Evolutionary conservation across 768 basidiomycete species (phyloP).

Genomic region (Pleurotus sapidus): DNA sequence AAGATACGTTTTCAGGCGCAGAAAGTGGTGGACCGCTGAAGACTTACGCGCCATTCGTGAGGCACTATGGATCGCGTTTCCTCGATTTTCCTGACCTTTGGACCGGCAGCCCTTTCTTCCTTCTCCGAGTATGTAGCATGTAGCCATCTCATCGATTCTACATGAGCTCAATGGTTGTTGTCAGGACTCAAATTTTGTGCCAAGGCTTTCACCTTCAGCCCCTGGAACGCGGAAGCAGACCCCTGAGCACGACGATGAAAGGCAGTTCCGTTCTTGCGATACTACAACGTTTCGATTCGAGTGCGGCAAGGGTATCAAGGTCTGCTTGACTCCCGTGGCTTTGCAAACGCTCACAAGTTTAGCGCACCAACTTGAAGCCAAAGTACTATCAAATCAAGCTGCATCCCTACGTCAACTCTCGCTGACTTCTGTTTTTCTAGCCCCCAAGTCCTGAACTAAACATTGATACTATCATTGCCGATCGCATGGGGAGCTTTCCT

Average conservation of each 20-base stretch:
- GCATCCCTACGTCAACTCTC: not conserved
- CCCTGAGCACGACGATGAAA: not conserved
- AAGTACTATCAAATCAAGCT: conserved; percentile 32
- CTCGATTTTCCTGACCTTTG: conserved; percentile 35
- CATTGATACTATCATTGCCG: conserved; percentile 41
- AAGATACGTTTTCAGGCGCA: not conserved
- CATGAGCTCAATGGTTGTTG: not conserved
- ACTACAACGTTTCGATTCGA: conserved; percentile 40
- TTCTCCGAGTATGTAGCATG: conserved; percentile 37
- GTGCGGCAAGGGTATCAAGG: conserved; percentile 30
- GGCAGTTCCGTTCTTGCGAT: not conserved
- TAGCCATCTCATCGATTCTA: not conserved
- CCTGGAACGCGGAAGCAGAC: too few species aligned
- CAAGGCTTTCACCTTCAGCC: not conserved
- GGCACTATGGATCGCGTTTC: conserved; percentile 40
- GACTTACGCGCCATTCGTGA: conserved; percentile 47
- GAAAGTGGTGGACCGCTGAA: not conserved
- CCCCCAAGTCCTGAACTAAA: conserved; percentile 30
- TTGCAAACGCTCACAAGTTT: conserved; percentile 40
- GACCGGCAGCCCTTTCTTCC: conserved; percentile 45
- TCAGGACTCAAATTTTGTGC: conserved; percentile 18
- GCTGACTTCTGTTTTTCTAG: conserved; percentile 16
- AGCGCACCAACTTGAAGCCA: conserved; percentile 42
- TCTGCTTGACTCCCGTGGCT: conserved; percentile 57
- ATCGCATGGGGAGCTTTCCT: conserved; percentile 30